phyloP scores from a whole-genome alignment of 805 yeast genomes.

The Cyberlindnera mississippiensis region DNA sequence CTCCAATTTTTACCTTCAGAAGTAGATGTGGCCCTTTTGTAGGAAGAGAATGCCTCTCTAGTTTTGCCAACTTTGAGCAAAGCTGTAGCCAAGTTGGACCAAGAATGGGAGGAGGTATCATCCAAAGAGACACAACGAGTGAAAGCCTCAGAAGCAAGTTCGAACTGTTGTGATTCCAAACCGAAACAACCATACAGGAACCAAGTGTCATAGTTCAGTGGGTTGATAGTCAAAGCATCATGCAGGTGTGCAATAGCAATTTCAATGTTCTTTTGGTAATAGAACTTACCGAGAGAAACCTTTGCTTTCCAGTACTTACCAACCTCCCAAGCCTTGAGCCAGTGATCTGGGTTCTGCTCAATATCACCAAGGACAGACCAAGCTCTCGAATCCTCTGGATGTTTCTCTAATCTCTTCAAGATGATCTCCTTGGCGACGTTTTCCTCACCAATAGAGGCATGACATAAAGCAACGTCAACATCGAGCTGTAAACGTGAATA shows the following conservation, averaged over 20 bases:
- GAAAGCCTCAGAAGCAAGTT: conserved; percentile 85
- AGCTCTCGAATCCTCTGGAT: conserved; percentile 80
- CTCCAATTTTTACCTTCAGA: conserved; percentile 76
- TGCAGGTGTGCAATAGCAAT: conserved; percentile 62
- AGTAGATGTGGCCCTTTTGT: conserved; percentile 74
- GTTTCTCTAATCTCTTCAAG: conserved; percentile 43
- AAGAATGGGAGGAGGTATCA: conserved; percentile 73
- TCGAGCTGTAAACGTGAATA: conserved; percentile 74
- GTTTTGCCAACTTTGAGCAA: conserved; percentile 59
- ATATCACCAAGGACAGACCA: conserved; percentile 83
- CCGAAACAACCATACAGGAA: conserved; percentile 91
- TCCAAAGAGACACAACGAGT: conserved; percentile 86
- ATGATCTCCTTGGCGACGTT: conserved; percentile 60
- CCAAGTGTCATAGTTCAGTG: conserved; percentile 80
- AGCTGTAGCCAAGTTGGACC: conserved; percentile 91
- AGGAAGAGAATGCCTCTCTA: conserved; percentile 79
- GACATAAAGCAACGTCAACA: conserved; percentile 85
- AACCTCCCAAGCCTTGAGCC: conserved; percentile 85
- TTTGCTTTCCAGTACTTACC: conserved; percentile 85
- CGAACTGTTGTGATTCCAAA: conserved; percentile 64
- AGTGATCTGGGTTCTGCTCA: conserved; percentile 64
- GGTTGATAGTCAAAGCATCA: conserved; percentile 70
- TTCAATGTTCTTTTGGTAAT: conserved; percentile 48
- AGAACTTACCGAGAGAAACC: conserved; percentile 70
- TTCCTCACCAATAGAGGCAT: conserved; percentile 79